Conservation (phyloP, 352 stramenopile genomes). For the Thraustotheca clavata region DNA sequence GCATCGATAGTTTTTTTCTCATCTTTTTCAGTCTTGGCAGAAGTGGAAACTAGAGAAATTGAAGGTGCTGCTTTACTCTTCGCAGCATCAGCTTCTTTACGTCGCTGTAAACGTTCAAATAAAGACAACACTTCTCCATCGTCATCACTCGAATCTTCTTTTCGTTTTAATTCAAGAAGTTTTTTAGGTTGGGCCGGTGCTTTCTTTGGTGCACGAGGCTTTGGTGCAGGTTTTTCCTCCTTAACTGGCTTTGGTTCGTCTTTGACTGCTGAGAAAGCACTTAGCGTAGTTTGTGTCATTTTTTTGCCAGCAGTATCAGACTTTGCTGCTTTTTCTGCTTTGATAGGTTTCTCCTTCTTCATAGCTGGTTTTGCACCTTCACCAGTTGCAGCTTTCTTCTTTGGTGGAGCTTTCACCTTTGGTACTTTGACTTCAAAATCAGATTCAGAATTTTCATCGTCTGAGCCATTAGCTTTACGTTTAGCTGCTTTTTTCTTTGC, state of each 20-base stretch:
- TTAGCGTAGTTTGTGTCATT: neutral
- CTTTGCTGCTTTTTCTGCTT: constrained; percentile 39
- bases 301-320: constrained; percentile 28
- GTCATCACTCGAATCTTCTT: constrained; percentile 27
- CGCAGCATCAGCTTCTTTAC: constrained; percentile 8
- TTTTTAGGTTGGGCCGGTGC: constrained; percentile 30
- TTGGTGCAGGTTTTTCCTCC: constrained; percentile 26
- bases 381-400: neutral
- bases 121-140: constrained; percentile 69
- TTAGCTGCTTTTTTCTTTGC: constrained; percentile 15
- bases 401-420: constrained; percentile 27
- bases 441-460: constrained; percentile 9
- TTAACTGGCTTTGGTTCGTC: constrained; percentile 25
- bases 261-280: constrained; percentile 23
- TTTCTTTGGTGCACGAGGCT: constrained; percentile 28
- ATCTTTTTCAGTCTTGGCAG: constrained; percentile 30
- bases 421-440: constrained; percentile 26
- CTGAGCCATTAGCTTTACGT: neutral
- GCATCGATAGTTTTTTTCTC: constrained; percentile 9
- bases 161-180: constrained; percentile 29
- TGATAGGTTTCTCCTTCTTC: constrained; percentile 11
- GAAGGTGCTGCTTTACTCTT: neutral
- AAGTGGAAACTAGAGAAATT: constrained; percentile 35
- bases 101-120: constrained; percentile 46
- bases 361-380: neutral